Percentiles rank a stretch among this genome's conserved stretches.
Conservation (phyloP, 208 protist genomes). For the Wallacemonas rigidus region DNA sequence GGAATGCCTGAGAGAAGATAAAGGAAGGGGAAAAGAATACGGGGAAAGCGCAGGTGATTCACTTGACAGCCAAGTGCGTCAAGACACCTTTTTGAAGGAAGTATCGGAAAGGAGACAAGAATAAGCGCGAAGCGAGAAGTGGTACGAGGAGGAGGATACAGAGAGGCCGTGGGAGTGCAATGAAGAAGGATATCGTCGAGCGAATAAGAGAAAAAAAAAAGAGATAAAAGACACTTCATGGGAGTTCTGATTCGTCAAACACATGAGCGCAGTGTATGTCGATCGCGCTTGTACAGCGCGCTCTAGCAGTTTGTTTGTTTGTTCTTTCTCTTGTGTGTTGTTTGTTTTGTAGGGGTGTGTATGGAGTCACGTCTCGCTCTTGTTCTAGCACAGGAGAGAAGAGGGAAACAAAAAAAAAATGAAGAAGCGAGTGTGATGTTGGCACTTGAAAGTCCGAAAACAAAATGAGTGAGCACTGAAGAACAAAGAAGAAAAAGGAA, state of each 20-base stretch:
- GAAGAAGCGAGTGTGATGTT: not conserved
- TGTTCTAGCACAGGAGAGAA: conserved; percentile 2
- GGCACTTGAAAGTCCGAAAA: not conserved
- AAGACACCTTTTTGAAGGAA: not conserved
- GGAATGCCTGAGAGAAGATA: not conserved
- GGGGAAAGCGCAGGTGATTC: not conserved
- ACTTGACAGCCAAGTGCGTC: not conserved
- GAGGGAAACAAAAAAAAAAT: conserved; percentile 10
- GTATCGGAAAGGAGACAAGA: too few relatives aligned
- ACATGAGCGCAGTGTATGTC: too few relatives aligned
- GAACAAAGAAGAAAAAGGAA: not conserved
- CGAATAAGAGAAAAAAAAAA: not conserved
- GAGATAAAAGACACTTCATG: not conserved
- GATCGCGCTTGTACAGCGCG: not conserved
- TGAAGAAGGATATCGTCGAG: too few relatives aligned
- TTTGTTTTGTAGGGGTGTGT: not conserved
- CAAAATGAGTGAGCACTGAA: too few relatives aligned
- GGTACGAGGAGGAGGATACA: not conserved
- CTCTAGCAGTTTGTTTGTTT: conserved; percentile 15
- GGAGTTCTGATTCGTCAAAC: not conserved
- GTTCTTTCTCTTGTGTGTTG: not conserved
- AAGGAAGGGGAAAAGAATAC: conserved; percentile 2
- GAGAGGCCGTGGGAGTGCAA: too few relatives aligned
- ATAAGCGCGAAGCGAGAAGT: not conserved
- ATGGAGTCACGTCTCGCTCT: not conserved